Evolutionary conservation across 306 rosid genomes (phyloP), one percentile per base, ranked within the genome.

Genomic region (Quercus engelmannii): DNA sequence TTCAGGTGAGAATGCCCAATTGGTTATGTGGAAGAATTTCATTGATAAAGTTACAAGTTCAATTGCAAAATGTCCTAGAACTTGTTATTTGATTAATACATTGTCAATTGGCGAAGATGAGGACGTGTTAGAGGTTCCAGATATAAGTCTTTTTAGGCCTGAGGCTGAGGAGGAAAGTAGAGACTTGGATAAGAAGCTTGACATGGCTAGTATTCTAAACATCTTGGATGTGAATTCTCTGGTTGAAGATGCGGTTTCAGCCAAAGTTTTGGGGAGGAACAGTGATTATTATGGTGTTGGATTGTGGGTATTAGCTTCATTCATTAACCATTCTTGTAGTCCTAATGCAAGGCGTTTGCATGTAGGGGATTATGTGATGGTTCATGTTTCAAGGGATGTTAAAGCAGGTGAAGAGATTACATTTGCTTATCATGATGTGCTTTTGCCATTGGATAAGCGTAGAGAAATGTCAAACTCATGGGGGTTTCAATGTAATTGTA

Each of bases 1-100:
- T 74, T 65, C 81, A 63, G 82, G 87, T 6, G 98, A 93, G 85
- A 94, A 95, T 59, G 90, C 90, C 3, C 97, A 93, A 21, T 85
- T 91, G 71, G 92, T 86, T 7, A 87, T 95, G 97, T 95, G 99
- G 99, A 95, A 86, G 93, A 90, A 86, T 65, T 93, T 92, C 78
- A 79, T 90, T 30, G 88, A 88, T 41, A 81, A 85, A 61, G 94
- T 95, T 73, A 8, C 74, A 9, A 91, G 85, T 15, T 81, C 85
- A 2, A 80, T 57, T 0, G 54, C 82, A 0, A 92, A 89, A 79
- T 87, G 94, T 61, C 54, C 21, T 3, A 85, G 71, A 77, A 91
- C 88, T 5, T 71, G 80, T 55, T 59, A 57, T 76, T 78, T 95
- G 91, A 74, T 95, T 30, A 71, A 82, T 54, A 76, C 52, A 28